phyloP scores from a whole-genome alignment of 2,329 filamentous ascomycete species.

The Chaetomium strumarium region DNA sequence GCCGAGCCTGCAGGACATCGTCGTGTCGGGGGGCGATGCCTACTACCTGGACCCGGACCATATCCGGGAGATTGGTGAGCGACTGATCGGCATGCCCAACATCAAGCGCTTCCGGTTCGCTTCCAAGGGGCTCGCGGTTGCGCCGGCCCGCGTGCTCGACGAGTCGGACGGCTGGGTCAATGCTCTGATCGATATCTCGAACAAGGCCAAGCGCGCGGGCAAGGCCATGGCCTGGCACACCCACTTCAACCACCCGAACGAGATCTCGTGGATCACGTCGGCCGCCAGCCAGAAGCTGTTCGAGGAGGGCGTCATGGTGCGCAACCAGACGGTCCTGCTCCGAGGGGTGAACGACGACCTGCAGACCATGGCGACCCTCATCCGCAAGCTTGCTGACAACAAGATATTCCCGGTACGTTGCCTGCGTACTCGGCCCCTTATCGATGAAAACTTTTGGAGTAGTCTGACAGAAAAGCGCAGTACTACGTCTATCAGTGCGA shows the following conservation, averaged over 20 bases:
- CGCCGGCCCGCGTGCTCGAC: slow-evolving; percentile 50
- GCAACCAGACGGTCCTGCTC: slow-evolving; percentile 56
- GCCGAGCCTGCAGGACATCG: slow-evolving; percentile 49
- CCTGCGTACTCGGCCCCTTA: not conserved
- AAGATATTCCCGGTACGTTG: slow-evolving; percentile 52
- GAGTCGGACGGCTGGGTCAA: slow-evolving; percentile 46
- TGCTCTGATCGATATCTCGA: slow-evolving; percentile 45
- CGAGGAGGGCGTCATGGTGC: slow-evolving; percentile 46
- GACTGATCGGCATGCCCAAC: slow-evolving; percentile 51
- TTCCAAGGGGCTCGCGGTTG: slow-evolving; percentile 55
- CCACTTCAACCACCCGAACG: slow-evolving; percentile 58
- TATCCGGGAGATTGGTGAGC: slow-evolving; percentile 47
- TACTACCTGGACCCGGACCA: slow-evolving; percentile 51
- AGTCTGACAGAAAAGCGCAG: slow-evolving; percentile 29
- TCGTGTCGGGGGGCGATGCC: slow-evolving; percentile 57
- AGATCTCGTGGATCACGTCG: slow-evolving; percentile 55
- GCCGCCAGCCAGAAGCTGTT: slow-evolving; percentile 46
- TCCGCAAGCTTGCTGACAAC: slow-evolving; percentile 49
- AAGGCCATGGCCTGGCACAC: slow-evolving; percentile 59
- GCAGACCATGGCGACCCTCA: slow-evolving; percentile 47
- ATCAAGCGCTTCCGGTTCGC: slow-evolving; percentile 56
- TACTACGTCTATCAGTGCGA: slow-evolving; percentile 64
- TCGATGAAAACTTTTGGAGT: not conserved
- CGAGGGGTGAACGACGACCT: slow-evolving; percentile 53
- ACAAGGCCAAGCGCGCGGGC: slow-evolving; percentile 44